Percentiles rank a stretch among this genome's conserved stretches.
Evolutionary conservation across 805 yeast genomes (phyloP).

Genomic region (Saccharomycopsis sp.): DNA sequence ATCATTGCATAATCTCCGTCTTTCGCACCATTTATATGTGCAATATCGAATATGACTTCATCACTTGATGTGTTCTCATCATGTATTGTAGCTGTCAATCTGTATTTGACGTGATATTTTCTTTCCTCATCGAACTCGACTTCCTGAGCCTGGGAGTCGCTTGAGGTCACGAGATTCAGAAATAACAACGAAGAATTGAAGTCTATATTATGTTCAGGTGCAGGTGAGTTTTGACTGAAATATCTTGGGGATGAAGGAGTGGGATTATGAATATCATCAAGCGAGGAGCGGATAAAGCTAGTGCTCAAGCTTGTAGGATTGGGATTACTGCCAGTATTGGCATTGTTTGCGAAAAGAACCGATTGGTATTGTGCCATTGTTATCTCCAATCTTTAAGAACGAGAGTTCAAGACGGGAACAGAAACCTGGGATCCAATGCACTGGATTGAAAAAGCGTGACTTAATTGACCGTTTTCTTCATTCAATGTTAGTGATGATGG

Average conservation of each 20-base stretch:
- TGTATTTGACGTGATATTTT: conserved; percentile 26
- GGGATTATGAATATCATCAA: background rate
- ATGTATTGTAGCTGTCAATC: conserved; percentile 48
- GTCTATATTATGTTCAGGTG: background rate
- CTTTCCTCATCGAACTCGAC: conserved; percentile 3
- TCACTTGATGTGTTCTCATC: conserved; percentile 54
- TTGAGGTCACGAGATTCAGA: background rate
- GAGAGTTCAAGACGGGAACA: background rate
- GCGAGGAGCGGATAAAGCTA: background rate
- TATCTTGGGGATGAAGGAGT: background rate
- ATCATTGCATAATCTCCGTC: conserved; percentile 78
- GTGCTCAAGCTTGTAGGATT: background rate
- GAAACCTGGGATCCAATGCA: background rate
- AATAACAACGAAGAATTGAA: background rate
- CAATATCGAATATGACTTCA: conserved; percentile 57
- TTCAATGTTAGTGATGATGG: background rate
- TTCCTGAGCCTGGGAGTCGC: background rate
- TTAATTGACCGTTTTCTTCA: too few relatives aligned
- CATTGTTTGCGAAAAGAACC: background rate
- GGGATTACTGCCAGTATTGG: background rate
- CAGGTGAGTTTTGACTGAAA: background rate
- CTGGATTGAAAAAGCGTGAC: background rate
- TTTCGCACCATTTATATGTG: conserved; percentile 51
- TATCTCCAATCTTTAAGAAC: background rate
- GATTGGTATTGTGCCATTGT: background rate